Evolutionary conservation across 805 yeast genomes (phyloP), one percentile per base, ranked within the genome.

Genomic region (Candida incommunis): DNA sequence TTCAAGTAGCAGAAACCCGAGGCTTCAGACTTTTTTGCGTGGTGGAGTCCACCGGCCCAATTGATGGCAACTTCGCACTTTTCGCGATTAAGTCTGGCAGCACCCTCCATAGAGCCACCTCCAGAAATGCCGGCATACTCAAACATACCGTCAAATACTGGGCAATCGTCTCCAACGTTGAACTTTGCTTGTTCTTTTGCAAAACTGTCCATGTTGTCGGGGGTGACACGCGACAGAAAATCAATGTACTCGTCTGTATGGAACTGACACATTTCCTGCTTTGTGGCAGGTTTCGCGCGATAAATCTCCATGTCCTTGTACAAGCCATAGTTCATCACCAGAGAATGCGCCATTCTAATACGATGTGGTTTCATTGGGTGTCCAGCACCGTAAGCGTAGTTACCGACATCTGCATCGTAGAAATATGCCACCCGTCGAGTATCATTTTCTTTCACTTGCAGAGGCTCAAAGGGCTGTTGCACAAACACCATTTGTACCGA

Each of bases 321-420:
- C 44, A 92, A 72, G 1, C 96, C 97, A 63, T 92, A 92, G 66
- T 90, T 88, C 95, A 92, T 90, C 52, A 92, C 84, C 57, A 92
- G 71, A 37, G 95, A 85, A 63, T 92, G 97, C 4, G 97, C 94
- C 95, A 92, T 88, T 76, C 97, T 82, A 67, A 92, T 87, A 60
- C 98, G 78, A 63, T 90, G 96, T 22, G 98, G 98, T 62, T 92
- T 92, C 98, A 92, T 92, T 35, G 96, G 96, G 64, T 92, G 98
- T 23, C 96, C 96, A 3, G 96, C 92, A 46, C 97, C 97, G 61
- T 92, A 92, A 41, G 96, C 95, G 65, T 90, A 90, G 67, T 92
- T 92, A 27, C 97, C 97, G 42, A 92, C 95, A 61, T 90, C 98
- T 23, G 95, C 70, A 62, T 81, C 90, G 57, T 81, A 81, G 61